Base-by-base conservation (phyloP, 768 basidiomycete species). In the Tephrocybe sp. region DNA sequence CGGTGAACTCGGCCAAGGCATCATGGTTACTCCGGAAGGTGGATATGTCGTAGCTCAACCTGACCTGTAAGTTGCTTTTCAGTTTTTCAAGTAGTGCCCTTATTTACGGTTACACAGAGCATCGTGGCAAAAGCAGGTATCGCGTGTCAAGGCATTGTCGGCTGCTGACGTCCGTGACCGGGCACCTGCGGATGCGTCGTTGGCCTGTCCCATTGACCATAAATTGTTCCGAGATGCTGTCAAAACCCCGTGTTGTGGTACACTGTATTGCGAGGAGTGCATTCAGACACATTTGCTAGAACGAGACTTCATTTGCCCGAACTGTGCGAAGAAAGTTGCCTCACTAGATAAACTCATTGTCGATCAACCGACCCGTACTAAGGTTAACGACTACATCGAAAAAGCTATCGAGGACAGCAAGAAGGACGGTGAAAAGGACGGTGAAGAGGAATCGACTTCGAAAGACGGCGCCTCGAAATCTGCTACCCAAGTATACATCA, bases 1-100 rank as follows among this genome's bases (percentile, higher is more conserved):
- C 50, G 85, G 80, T 18, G 84, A 85, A 51, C 70, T 88, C 23
- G 81, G 84, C 5, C 86, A 88, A 60, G 95, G 96, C 17, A 85
- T 98, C 43, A 99, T 99, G 97, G 89, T 99, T 53, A 98, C 96
- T 2, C 94, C 96, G 0, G 97, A 99, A 66, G 97, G 97, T 54
- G 93, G 93, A 32, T 98, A 96, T 69, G 97, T 99, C 17, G 89
- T 96, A 34, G 96, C 96, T 1, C 89, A 98, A 63, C 95, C 97
- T 0, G 97, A 99, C 70, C 81, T 84, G 96, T 98, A 71, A 63
- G 93, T 81, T 38, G 20, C 49, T 39, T 15, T 32, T n/a, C 20
- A 3, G 14, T 37, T 41, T 17, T 10, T 36, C 8, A 12, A 12
- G 25, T 21, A 17, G 8, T 36, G 14, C 20, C 20, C 24, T 18